Base-by-base conservation (phyloP, 257 asterid species). In the Solanum sitiens region DNA sequence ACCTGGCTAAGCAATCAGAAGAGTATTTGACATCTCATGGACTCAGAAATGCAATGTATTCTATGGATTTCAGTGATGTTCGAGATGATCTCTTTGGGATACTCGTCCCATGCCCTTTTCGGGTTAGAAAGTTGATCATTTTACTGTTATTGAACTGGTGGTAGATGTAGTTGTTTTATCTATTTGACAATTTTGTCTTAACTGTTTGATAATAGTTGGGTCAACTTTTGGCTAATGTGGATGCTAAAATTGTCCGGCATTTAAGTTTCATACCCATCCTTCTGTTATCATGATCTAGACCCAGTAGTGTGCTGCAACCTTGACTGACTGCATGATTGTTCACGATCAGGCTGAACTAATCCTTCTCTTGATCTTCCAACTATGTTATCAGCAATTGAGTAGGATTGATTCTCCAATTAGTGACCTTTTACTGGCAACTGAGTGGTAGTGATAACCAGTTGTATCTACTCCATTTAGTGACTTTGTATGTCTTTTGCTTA, bases 21-120 rank as follows among this genome's bases (percentile, higher is more conserved):
- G 94, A 90, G 44, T 93, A 92, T 89, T 94, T 97, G 87, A 89
- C 98, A 8, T 91, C 96, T 56, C 95, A 89, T 68, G 99, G 98
- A 80, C 96, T 97, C 84, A 93, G 91, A 88, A 95, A 92, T 92
- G 92, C 98, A 40, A 94, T 93, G 61, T 95, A 95, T 89, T 92
- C 96, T 72, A 63, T 95, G 35, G 92, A 90, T 88, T 91, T 93
- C 83, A 76, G 89, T 80, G 92, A 90, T 71, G 91, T 97, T 87
- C 94, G 91, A 82, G 96, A 92, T 80, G 96, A 92, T 91, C 96
- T 95, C 63, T 97, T 97, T 89, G 99, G 99, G 87, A 93, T 89
- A 86, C 93, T 96, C 73, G 72, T 91, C 65, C 88, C 93, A 84
- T 95, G 98, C 86, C 98, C 98, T 47, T 93, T 93, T 87, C 95